Base-by-base conservation (phyloP, 148 eudicot genomes). In the Linanthus parryae region DNA sequence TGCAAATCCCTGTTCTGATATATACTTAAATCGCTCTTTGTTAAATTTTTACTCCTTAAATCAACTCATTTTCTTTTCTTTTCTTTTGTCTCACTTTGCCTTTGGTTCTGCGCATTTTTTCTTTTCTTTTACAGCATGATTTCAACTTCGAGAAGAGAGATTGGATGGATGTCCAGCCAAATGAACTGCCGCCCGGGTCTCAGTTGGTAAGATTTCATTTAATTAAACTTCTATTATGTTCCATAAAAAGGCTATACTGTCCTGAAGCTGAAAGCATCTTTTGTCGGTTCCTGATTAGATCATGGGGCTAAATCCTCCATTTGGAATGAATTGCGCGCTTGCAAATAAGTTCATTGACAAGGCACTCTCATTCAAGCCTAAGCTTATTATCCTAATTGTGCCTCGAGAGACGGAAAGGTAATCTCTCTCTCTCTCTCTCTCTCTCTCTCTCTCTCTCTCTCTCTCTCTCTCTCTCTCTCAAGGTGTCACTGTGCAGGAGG, bases 261-360 rank as follows among this genome's bases (percentile, higher is more conserved):
- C n/a, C 37, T 28, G n/a, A 38, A 3, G 29, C 15, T 17, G n/a
- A n/a, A n/a, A 29, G n/a, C 20, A 7, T 46, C n/a, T 46, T 14
- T 37, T 51, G 17, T 21, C 28, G 52, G n/a, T 24, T 19, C 40
- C 58, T 54, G 64, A 13, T 47, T 64, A 92, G 98, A 77, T 92
- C 59, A 92, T 92, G 81, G 98, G 98, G 55, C 62, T 92, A 50
- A 92, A 81, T 68, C 96, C 96, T 56, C 98, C 96, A 17, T 92
- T 87, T 63, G 98, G 98, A 45, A 77, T 73, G 30, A 64, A 82
- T 57, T 84, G 85, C 35, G 8, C 64, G 14, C 86, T 69, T 52
- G 98, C 96, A 38, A 92, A 92, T 75, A 68, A 77, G 82, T 92
- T 92, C 59, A 82, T 92, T 28, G 57, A 79, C 30, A 77, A 84